Percentiles rank a stretch among this genome's conserved stretches.
phyloP scores from a whole-genome alignment of 768 basidiomycete genomes.

The Trametes cinnabarina region DNA sequence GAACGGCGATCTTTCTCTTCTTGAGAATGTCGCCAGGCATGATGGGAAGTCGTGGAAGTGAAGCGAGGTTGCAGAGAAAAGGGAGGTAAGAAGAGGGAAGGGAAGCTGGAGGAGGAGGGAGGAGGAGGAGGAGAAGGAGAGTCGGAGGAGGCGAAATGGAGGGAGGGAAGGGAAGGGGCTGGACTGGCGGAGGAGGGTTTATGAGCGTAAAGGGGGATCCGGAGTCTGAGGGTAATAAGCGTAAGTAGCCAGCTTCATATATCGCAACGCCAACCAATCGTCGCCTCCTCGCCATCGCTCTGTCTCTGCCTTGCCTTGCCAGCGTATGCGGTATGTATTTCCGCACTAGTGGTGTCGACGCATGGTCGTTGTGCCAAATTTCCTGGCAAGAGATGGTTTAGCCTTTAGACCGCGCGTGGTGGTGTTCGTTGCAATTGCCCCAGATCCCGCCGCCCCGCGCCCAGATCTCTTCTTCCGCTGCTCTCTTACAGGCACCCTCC shows the following conservation, averaged over 20 bases:
- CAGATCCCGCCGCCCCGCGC: background rate
- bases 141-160: constrained; percentile 10
- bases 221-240: background rate
- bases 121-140: constrained; percentile 20
- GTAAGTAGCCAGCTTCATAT: background rate
- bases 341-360: too few relatives aligned
- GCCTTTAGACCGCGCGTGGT: background rate
- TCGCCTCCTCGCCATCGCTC: background rate
- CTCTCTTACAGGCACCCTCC: background rate
- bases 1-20: constrained; percentile 86
- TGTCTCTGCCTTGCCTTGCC: constrained; percentile 4
- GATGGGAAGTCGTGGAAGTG: constrained; percentile 15
- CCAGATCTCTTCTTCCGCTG: background rate
- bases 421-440: background rate
- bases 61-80: constrained; percentile 10
- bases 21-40: constrained; percentile 49
- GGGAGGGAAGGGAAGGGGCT: background rate
- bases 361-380: too few relatives aligned
- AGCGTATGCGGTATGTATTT: too few relatives aligned
- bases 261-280: background rate
- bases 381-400: background rate
- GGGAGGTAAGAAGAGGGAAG: background rate
- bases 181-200: background rate
- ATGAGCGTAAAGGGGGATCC: background rate
- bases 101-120: constrained; percentile 8